Percentiles rank a stretch among this genome's conserved stretches.
These are phyloP conservation scores for Dryas alaskensis DNA, from an alignment of 306 rosid genomes.

Conservation along the genomic window DNA sequence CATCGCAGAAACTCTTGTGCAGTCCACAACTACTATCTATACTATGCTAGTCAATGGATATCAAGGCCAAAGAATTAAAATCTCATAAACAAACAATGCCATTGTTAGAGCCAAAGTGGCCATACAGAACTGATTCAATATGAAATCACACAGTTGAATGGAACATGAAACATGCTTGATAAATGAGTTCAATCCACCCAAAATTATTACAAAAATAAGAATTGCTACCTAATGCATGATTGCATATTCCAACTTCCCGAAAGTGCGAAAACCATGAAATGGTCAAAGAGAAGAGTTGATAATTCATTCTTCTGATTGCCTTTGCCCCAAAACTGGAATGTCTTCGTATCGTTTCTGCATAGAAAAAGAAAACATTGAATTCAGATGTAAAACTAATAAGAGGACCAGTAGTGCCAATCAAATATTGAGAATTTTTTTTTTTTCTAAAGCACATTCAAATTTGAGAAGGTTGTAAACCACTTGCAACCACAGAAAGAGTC, in stretches of 20 bases:
- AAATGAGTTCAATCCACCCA: conserved; percentile 5
- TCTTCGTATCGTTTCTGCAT: conserved; percentile 58
- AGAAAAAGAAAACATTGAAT: neutral
- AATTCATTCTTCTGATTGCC: conserved; percentile 45
- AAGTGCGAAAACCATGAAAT: conserved; percentile 22
- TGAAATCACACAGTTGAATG: conserved; percentile 15
- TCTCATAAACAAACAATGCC: neutral
- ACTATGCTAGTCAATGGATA: neutral
- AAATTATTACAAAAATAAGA: conserved; percentile 47
- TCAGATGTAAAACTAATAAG: neutral
- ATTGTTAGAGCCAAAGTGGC: conserved; percentile 1
- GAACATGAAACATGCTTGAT: conserved; percentile 24
- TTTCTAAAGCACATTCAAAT: neutral
- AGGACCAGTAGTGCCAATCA: neutral
- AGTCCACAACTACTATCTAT: neutral
- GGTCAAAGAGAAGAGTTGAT: neutral
- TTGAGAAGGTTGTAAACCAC: neutral
- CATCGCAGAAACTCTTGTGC: neutral
- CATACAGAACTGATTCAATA: conserved; percentile 13
- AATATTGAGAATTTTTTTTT: neutral
- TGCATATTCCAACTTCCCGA: conserved; percentile 33
- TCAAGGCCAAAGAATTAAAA: neutral
- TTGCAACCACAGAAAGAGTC: neutral
- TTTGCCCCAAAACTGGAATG: conserved; percentile 54
- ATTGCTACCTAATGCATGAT: conserved; percentile 35